Evolutionary conservation across 176 grass and related monocot genomes (phyloP).

Genomic region (Thalia dealbata): DNA sequence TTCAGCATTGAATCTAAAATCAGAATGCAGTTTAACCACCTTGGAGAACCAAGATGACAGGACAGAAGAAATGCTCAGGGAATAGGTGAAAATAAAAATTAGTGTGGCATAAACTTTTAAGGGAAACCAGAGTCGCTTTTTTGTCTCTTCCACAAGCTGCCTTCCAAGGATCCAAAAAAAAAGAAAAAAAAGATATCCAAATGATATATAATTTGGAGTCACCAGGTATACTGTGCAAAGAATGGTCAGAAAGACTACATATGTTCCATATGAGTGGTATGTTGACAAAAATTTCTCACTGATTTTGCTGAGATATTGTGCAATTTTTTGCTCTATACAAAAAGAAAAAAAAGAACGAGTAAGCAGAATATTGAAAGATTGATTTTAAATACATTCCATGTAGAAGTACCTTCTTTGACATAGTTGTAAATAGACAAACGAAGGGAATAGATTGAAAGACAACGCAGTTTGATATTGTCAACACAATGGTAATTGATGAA

Average conservation of each 20-base stretch:
- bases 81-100: constrained; percentile 80
- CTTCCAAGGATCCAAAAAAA: constrained; percentile 96
- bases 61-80: constrained; percentile 56
- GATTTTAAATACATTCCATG: background rate
- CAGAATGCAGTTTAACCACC: constrained; percentile 60
- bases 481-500: too few relatives aligned
- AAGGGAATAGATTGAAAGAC: too few relatives aligned
- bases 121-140: constrained; percentile 70
- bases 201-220: constrained; percentile 96
- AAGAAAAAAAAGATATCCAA: constrained; percentile 97
- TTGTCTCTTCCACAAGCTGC: constrained; percentile 80
- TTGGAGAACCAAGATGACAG: constrained; percentile 54
- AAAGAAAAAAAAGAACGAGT: constrained; percentile 12
- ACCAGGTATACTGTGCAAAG: constrained; percentile 87
- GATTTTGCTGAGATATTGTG: constrained; percentile 84
- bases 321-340: constrained; percentile 82
- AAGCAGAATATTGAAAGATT: background rate
- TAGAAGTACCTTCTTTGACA: constrained; percentile 4
- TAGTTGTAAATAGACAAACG: too few relatives aligned
- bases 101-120: constrained; percentile 72
- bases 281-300: constrained; percentile 70
- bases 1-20: constrained; percentile 78
- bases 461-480: too few relatives aligned
- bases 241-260: constrained; percentile 94
- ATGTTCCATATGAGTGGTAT: constrained; percentile 88